phyloP scores from a whole-genome alignment of 352 stramenopile genomes.

The Globisporangium heterothallicum region DNA sequence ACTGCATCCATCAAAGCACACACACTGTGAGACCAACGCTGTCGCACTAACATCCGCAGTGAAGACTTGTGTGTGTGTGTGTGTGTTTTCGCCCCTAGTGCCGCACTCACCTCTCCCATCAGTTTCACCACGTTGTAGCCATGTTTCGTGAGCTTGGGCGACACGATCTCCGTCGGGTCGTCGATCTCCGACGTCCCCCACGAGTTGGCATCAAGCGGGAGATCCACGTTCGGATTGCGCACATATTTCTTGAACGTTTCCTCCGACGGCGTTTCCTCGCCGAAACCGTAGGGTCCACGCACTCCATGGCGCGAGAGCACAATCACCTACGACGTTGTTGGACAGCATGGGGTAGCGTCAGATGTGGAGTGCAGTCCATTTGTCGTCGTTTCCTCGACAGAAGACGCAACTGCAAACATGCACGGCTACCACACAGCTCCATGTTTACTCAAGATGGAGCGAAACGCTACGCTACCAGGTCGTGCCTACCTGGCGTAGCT shows the following conservation, averaged over 20 bases:
- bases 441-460: no score
- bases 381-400: no score
- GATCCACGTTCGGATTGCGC: conserved; percentile 44
- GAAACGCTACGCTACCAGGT: no score
- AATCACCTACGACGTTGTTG: no score
- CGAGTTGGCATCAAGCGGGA: conserved; percentile 43
- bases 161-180: conserved; percentile 55
- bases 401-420: no score
- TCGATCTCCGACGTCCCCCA: conserved; percentile 70
- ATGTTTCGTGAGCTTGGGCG: conserved; percentile 77
- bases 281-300: conserved; percentile 65
- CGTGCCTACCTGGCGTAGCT: conserved; percentile 24
- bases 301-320: conserved; percentile 71
- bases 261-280: conserved; percentile 36
- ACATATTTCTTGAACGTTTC: conserved; percentile 57
- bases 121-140: conserved; percentile 50
- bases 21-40: neutral
- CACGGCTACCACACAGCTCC: no score
- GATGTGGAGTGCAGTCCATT: no score
- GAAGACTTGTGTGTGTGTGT: neutral
- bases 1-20: conserved; percentile 25
- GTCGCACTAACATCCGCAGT: neutral
- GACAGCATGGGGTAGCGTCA: no score
- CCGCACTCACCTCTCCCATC: conserved; percentile 75
- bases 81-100: no score